phyloP scores from a whole-genome alignment of 805 yeast species.

The Metschnikowia similis region DNA sequence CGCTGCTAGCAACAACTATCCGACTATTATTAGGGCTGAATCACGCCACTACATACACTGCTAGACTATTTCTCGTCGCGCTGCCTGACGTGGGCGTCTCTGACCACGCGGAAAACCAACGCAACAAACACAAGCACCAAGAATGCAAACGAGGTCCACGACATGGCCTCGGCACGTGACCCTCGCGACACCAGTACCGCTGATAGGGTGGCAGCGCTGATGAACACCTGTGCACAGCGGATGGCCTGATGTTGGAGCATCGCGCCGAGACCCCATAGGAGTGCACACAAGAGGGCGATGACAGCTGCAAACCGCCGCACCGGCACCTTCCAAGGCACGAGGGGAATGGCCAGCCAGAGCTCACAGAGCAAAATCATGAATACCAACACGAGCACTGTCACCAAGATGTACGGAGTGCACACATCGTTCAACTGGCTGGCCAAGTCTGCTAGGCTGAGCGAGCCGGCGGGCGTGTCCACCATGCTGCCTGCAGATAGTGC shows the following conservation, averaged over 20 bases:
- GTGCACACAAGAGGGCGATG: slow-evolving; percentile 7
- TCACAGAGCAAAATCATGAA: slow-evolving; percentile 37
- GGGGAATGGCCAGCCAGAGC: slow-evolving; percentile 46
- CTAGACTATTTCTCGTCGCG: neutral
- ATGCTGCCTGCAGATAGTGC: slow-evolving; percentile 27
- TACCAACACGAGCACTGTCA: slow-evolving; percentile 44
- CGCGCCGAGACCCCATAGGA: slow-evolving; percentile 62
- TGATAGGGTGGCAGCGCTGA: slow-evolving; percentile 48
- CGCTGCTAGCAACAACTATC: too few relatives aligned
- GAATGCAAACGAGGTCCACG: slow-evolving; percentile 59
- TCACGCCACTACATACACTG: too few relatives aligned
- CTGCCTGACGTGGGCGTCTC: slow-evolving; percentile 5
- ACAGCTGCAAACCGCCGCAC: slow-evolving; percentile 32
- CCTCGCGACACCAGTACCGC: slow-evolving; percentile 45
- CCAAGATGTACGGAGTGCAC: slow-evolving; percentile 52
- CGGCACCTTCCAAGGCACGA: slow-evolving; percentile 42
- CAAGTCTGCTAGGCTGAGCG: slow-evolving; percentile 44
- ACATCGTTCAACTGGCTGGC: slow-evolving; percentile 44
- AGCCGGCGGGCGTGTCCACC: slow-evolving; percentile 23
- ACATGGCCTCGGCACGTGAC: slow-evolving; percentile 49
- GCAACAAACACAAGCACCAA: slow-evolving; percentile 31
- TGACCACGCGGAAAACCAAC: slow-evolving; percentile 6
- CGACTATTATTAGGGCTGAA: too few relatives aligned
- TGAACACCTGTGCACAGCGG: slow-evolving; percentile 38
- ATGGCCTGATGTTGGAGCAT: slow-evolving; percentile 61